These are phyloP conservation scores for Simplicillium aogashimaense DNA, from an alignment of 2,329 filamentous ascomycete genomes.

Conservation along the genomic window DNA sequence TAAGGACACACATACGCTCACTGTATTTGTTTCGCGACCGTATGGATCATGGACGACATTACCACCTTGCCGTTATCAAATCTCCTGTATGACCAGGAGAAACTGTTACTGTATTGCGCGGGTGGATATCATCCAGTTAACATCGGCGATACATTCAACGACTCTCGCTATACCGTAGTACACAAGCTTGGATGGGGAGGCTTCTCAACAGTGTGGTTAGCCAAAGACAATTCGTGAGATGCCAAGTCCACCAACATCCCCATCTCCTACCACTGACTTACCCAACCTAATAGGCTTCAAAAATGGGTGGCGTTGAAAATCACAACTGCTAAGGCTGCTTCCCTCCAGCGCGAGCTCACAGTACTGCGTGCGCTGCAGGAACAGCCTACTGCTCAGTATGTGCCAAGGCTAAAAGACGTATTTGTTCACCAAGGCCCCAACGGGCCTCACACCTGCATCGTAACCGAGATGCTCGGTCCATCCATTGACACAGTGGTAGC, in stretches of 20 bases:
- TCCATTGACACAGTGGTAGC: slow-evolving; percentile 14
- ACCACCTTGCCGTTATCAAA: neutral
- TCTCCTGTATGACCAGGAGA: neutral
- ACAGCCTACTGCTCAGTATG: neutral
- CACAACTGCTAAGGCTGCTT: neutral
- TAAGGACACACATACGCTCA: too few species aligned
- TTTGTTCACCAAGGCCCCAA: slow-evolving; percentile 12
- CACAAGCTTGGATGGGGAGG: slow-evolving; percentile 30
- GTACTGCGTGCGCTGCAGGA: neutral
- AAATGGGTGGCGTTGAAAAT: neutral
- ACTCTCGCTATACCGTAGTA: slow-evolving; percentile 25
- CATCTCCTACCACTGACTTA: neutral
- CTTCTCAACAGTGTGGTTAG: slow-evolving; percentile 32
- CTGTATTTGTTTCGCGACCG: too few species aligned
- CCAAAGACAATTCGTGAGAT: slow-evolving; percentile 13
- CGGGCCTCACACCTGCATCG: slow-evolving; percentile 21
- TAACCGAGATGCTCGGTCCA: slow-evolving; percentile 21
- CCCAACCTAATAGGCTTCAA: neutral
- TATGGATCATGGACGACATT: neutral
- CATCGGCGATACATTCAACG: slow-evolving; percentile 24
- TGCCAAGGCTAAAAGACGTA: neutral
- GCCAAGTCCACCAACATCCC: neutral
- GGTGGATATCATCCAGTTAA: slow-evolving; percentile 28
- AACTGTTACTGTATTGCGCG: neutral
- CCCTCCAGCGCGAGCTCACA: neutral